These are phyloP conservation scores for Fusarium fujikuroi DNA, from an alignment of 2,329 filamentous ascomycete genomes.

Conservation along the genomic window DNA sequence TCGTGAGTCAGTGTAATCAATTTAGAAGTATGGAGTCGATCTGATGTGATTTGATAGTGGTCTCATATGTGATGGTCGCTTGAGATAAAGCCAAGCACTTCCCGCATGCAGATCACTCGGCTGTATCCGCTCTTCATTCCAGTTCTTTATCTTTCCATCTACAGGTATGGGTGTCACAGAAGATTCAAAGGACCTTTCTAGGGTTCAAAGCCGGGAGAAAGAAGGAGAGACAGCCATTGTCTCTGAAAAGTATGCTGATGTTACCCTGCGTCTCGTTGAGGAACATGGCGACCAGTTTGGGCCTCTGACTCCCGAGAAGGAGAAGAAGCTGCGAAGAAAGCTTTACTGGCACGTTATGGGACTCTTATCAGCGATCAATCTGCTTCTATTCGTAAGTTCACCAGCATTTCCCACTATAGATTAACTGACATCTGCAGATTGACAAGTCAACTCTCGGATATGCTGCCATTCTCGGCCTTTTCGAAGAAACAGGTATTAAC, in stretches of 20 bases:
- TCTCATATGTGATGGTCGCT: not conserved
- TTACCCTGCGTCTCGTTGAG: not conserved
- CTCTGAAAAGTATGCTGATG: conserved; percentile 6
- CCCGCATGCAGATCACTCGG: not conserved
- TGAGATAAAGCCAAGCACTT: not conserved
- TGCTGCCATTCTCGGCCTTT: conserved; percentile 54
- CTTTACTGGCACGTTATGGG: conserved; percentile 9
- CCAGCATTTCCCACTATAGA: rapidly evolving
- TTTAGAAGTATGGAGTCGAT: not conserved
- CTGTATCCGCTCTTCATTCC: not conserved
- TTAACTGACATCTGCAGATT: not conserved
- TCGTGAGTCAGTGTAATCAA: not conserved
- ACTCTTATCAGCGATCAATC: not conserved
- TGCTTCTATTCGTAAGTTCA: conserved; percentile 4
- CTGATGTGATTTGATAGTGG: conserved; percentile 5
- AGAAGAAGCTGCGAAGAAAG: conserved; percentile 8
- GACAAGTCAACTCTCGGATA: conserved; percentile 49
- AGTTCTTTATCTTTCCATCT: not conserved
- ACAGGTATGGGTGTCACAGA: not conserved
- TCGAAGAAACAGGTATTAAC: conserved; percentile 42
- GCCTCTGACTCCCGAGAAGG: not conserved
- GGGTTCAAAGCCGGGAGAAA: not conserved
- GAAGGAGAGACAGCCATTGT: conserved; percentile 4
- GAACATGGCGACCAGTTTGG: conserved; percentile 3
- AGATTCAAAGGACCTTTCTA: not conserved